Percentiles rank a stretch among this genome's conserved stretches.
Evolutionary conservation across 345 rosid species (phyloP).

Genomic region (Bruguiera parviflora): DNA sequence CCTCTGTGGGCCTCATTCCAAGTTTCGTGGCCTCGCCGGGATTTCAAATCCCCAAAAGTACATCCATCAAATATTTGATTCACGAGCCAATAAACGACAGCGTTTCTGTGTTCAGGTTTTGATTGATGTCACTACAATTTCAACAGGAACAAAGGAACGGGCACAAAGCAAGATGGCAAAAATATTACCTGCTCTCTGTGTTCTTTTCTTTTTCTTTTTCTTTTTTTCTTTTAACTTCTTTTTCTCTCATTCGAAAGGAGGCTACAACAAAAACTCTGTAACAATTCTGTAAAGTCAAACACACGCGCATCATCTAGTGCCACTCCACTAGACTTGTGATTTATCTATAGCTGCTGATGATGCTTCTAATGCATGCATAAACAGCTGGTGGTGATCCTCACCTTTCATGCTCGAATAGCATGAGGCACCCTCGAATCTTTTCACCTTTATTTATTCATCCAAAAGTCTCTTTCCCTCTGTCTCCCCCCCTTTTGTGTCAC

Average conservation of each 20-base stretch:
- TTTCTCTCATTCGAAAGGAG: background rate
- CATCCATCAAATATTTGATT: background rate
- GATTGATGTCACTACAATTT: too few relatives aligned
- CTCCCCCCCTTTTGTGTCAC: background rate
- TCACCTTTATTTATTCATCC: constrained; percentile 1
- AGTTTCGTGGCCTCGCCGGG: background rate
- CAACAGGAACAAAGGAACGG: too few relatives aligned
- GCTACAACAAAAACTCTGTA: background rate
- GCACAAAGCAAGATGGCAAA: background rate
- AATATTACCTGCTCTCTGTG: background rate
- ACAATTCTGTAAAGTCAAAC: background rate
- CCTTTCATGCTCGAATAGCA: background rate
- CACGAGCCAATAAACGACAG: too few relatives aligned
- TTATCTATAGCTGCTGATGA: background rate
- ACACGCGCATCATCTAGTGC: background rate
- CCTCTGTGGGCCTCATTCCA: background rate
- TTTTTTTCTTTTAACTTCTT: background rate
- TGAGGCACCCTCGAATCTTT: background rate
- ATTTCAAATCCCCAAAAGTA: background rate
- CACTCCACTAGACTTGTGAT: too few relatives aligned
- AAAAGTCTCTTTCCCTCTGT: background rate
- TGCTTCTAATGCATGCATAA: background rate
- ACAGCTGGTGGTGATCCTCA: background rate
- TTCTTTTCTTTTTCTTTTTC: background rate
- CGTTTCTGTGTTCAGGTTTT: too few relatives aligned